Percentiles rank a stretch among this genome's conserved stretches.
Conservation (phyloP, 1,139 yeast species). For the Geotrichum restrictum region DNA sequence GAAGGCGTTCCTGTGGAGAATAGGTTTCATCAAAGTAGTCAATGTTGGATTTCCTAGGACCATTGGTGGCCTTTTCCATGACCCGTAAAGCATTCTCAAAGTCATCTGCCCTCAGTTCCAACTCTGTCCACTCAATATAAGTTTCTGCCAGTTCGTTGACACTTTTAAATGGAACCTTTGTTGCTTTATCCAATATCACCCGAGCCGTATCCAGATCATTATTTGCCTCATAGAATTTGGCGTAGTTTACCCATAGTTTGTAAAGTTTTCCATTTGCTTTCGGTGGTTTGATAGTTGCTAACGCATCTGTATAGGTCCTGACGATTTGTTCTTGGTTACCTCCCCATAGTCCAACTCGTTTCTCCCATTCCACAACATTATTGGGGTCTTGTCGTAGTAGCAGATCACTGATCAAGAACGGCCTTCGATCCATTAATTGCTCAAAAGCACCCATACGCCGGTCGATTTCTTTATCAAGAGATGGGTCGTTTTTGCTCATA, state of each 20-base stretch:
- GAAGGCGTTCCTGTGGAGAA: slow-evolving; percentile 57
- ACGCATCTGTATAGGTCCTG: slow-evolving; percentile 61
- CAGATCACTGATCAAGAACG: slow-evolving; percentile 61
- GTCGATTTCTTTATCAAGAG: slow-evolving; percentile 40
- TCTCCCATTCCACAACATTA: slow-evolving; percentile 65
- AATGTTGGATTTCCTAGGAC: slow-evolving; percentile 41
- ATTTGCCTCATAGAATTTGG: slow-evolving; percentile 56
- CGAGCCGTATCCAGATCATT: slow-evolving; percentile 60
- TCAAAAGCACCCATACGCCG: slow-evolving; percentile 53
- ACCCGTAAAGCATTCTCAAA: slow-evolving; percentile 52
- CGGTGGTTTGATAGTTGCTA: slow-evolving; percentile 62
- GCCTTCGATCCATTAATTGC: slow-evolving; percentile 51
- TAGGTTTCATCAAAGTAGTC: slow-evolving; percentile 45
- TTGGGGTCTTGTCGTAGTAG: slow-evolving; percentile 59
- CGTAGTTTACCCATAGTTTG: slow-evolving; percentile 67
- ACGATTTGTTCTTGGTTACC: slow-evolving; percentile 45
- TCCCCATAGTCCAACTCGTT: slow-evolving; percentile 49
- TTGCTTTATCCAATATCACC: slow-evolving; percentile 59
- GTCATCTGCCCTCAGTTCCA: slow-evolving; percentile 52
- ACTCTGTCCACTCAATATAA: slow-evolving; percentile 71
- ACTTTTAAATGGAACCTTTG: slow-evolving; percentile 63
- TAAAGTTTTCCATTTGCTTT: slow-evolving; percentile 43
- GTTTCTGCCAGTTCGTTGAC: slow-evolving; percentile 63
- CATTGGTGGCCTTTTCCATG: slow-evolving; percentile 49
- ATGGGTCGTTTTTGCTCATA: slow-evolving; percentile 36